These are phyloP conservation scores for Potentilla sterilis DNA, from an alignment of 306 rosid genomes.

Conservation along the genomic window DNA sequence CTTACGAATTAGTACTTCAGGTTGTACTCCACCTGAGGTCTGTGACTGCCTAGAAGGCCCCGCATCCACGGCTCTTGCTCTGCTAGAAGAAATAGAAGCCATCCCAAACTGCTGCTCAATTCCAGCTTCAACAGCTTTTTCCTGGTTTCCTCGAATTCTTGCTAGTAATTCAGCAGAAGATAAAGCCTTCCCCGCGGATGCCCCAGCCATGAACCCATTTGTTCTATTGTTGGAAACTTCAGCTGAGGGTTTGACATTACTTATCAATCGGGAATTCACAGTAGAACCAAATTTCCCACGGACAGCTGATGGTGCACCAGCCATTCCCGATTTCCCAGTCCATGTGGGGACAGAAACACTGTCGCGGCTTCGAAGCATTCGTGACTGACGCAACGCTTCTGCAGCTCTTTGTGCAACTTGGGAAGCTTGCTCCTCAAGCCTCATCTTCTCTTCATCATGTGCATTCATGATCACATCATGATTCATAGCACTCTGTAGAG, in stretches of 20 bases:
- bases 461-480: conserved; percentile 90
- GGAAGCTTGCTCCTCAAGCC: conserved; percentile 90
- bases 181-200: conserved; percentile 76
- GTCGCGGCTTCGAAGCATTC: conserved; percentile 73
- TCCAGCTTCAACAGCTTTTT: conserved; percentile 67
- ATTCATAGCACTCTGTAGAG: conserved; percentile 77
- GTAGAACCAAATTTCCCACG: conserved; percentile 79
- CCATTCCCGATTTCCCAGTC: conserved; percentile 95
- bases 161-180: conserved; percentile 78
- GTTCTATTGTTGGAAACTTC: conserved; percentile 45
- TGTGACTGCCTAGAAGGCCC: conserved; percentile 51
- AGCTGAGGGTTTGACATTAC: conserved; percentile 37
- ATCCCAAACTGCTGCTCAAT: conserved; percentile 51
- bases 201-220: conserved; percentile 68
- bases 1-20: conserved; percentile 78
- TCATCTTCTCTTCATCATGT: conserved; percentile 77
- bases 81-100: conserved; percentile 36
- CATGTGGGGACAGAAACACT: conserved; percentile 84
- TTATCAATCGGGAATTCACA: conserved; percentile 54
- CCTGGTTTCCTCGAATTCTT: conserved; percentile 68
- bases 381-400: conserved; percentile 83
- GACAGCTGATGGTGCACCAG: conserved; percentile 83
- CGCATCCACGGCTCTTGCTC: conserved; percentile 38
- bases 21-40: conserved; percentile 54
- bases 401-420: conserved; percentile 94